These are phyloP conservation scores for Lunularia cruciata DNA, from an alignment of 225 moss, liverwort and hornwort genomes.

Conservation along the genomic window DNA sequence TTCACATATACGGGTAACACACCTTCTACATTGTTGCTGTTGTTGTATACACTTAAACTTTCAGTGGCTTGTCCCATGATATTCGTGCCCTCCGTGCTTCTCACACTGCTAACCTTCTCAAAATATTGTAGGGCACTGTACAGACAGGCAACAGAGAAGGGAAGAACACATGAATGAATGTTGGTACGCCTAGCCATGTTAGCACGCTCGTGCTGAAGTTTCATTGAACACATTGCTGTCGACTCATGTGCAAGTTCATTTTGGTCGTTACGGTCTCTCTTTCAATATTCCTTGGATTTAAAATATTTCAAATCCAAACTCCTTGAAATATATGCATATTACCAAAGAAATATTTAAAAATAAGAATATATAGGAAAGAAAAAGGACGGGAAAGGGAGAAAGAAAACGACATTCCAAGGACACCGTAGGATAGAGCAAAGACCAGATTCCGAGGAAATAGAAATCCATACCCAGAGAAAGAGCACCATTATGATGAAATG, in stretches of 20 bases:
- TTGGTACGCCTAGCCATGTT: not conserved
- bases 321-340: too few relatives aligned
- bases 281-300: too few relatives aligned
- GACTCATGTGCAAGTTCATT: constrained; percentile 6
- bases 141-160: not conserved
- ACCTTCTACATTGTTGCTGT: too few relatives aligned
- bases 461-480: too few relatives aligned
- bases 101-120: not conserved
- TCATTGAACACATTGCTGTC: not conserved
- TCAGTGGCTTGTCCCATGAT: not conserved
- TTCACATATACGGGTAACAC: too few relatives aligned
- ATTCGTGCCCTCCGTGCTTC: not conserved
- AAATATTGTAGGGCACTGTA: too few relatives aligned
- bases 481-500: too few relatives aligned
- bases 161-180: not conserved
- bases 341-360: too few relatives aligned
- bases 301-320: too few relatives aligned
- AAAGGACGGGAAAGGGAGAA: not conserved
- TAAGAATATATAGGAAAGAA: not conserved
- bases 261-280: not conserved
- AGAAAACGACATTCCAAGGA: not conserved
- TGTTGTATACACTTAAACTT: too few relatives aligned
- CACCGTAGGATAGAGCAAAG: not conserved
- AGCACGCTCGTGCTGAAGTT: not conserved
- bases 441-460: too few relatives aligned